Base-by-base conservation (phyloP, 208 protist species). In the Trypanosoma avium region DNA sequence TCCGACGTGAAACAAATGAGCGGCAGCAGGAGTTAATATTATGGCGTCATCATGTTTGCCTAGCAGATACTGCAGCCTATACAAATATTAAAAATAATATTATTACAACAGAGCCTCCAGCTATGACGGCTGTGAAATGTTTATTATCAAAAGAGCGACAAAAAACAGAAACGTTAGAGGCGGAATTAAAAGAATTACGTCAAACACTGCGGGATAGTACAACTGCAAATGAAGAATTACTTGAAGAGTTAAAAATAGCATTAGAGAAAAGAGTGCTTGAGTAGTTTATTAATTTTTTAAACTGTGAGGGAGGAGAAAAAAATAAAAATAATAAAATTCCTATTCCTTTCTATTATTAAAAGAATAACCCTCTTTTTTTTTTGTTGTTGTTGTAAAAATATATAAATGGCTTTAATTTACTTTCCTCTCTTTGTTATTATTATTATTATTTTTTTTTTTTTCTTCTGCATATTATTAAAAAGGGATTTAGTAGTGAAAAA, bases 1-100 rank as follows among this genome's bases (percentile, higher is more conserved):
- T 67, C 24, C 48, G 22, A 26, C 61, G 50, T 7, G 61, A 67
- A 36, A 57, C n/a, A 26, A 50, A 4, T 2, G 61, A 67, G 38
- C 61, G 61, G 50, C 61, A 21, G 21, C 61, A 24, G 2, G 61
- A 67, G 40, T 33, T 67, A 4, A 59, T 19, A 17, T 24, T 57
- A 19, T 67, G 61, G 61, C 15, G 40, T 22, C 52, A 67, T 15
- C 27, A 60, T 38, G 29, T 60, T 29, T 60, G 50, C 10, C 26
- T 43, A 10, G 36, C 36, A n/a, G 7, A 9, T 42, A 42, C 36
- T 42, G 17, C 7, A n/a, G 17, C 10, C 17, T n/a, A 2, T 42
- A 42, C 1, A n/a, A 42, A 2, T 42, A 42, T 2, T 42, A 42
- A 13, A 3, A 42, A 2, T 42, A 42, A 2, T 42, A 9, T 13